Conservation (phyloP, 2,329 filamentous ascomycete genomes). For the Myrmaecium sp. region DNA sequence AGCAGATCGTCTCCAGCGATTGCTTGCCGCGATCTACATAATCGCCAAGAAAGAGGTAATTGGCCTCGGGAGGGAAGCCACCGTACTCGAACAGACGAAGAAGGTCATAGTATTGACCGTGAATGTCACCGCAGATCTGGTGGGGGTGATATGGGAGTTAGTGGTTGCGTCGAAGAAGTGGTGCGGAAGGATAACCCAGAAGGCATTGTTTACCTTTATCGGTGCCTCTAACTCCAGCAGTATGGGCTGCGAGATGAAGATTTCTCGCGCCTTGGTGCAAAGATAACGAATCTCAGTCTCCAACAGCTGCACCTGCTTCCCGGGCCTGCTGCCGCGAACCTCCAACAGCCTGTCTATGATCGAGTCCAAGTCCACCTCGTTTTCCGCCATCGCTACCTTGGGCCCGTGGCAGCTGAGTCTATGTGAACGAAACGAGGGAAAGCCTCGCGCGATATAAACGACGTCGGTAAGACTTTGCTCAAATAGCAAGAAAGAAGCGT, state of each 20-base stretch:
- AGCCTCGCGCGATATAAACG: no score
- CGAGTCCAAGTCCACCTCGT: slow-evolving; percentile 96
- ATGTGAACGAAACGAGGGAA: slow-evolving; percentile 2
- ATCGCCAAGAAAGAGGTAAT: slow-evolving; percentile 98
- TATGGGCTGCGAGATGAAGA: slow-evolving; percentile 98
- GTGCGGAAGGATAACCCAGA: no score
- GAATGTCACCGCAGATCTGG: slow-evolving; percentile 97
- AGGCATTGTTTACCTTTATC: slow-evolving; percentile 87
- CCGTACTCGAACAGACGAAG: slow-evolving; percentile 96
- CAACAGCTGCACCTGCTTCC: slow-evolving; percentile 94
- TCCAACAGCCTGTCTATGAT: slow-evolving; percentile 98
- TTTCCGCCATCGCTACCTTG: slow-evolving; percentile 49
- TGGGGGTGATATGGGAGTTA: neutral
- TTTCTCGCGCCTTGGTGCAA: slow-evolving; percentile 96
- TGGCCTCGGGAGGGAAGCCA: slow-evolving; percentile 93
- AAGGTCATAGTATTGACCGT: slow-evolving; percentile 97
- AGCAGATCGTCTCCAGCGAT: slow-evolving; percentile 94
- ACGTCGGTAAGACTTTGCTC: no score
- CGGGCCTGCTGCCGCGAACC: slow-evolving; percentile 90
- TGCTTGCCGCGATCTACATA: slow-evolving; percentile 99
- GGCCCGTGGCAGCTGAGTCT: slow-evolving; percentile 12
- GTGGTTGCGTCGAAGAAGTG: no score
- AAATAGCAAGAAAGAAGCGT: no score
- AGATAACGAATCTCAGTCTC: slow-evolving; percentile 94
- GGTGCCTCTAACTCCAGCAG: slow-evolving; percentile 93